Evolutionary conservation across 306 rosid genomes (phyloP).

Genomic region (Crataegus laevigata): DNA sequence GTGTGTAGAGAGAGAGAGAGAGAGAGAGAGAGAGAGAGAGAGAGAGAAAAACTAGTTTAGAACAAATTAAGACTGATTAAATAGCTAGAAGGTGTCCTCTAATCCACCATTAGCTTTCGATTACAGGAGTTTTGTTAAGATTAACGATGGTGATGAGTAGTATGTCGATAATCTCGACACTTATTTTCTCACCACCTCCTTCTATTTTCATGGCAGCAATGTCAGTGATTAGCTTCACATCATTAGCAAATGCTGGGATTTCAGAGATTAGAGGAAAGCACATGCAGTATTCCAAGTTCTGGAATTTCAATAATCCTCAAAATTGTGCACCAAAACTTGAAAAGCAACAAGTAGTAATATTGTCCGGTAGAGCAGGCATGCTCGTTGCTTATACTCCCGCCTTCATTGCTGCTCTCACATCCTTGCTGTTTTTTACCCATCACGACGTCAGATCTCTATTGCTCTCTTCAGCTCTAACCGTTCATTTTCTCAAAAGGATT

Average conservation of each 20-base stretch:
- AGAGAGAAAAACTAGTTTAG: too few species aligned
- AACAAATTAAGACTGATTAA: too few species aligned
- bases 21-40: too few species aligned
- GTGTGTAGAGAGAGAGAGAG: too few species aligned
- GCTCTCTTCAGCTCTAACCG: slow-evolving; percentile 43
- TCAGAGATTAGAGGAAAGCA: slow-evolving; percentile 51
- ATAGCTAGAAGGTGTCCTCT: neutral
- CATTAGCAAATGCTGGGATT: slow-evolving; percentile 23
- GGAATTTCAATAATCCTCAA: neutral
- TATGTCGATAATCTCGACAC: neutral
- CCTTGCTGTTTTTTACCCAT: slow-evolving; percentile 35
- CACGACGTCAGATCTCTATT: slow-evolving; percentile 27
- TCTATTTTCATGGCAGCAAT: slow-evolving; percentile 37
- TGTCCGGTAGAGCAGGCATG: slow-evolving; percentile 58
- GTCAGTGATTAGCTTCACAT: slow-evolving; percentile 32
- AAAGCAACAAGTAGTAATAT: neutral
- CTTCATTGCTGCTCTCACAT: slow-evolving; percentile 39
- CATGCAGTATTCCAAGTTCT: slow-evolving; percentile 64
- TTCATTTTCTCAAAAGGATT: slow-evolving; percentile 76
- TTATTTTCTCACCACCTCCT: slow-evolving; percentile 45
- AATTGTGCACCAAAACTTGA: neutral
- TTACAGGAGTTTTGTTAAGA: neutral
- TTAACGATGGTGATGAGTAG: neutral
- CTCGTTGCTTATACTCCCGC: slow-evolving; percentile 54
- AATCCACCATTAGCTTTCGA: neutral